Evolutionary conservation across 495 filamentous ascomycete genomes (phyloP).

Genomic region (Glutinoglossum americanum): DNA sequence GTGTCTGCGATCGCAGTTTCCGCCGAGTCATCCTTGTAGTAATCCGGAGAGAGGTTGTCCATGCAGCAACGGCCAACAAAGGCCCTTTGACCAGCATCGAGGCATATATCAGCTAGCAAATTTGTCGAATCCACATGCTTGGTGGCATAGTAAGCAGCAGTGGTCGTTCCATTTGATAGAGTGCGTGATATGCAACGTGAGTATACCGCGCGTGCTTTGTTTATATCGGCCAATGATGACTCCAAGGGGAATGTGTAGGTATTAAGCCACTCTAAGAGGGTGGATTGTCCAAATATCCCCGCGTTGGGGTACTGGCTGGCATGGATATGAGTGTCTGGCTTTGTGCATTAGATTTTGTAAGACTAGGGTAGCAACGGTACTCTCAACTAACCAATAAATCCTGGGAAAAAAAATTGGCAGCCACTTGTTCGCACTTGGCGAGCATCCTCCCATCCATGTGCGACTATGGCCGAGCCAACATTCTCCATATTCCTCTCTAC

Average conservation of each 20-base stretch:
- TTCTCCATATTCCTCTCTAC: constrained; percentile 22
- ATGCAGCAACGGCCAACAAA: constrained; percentile 86
- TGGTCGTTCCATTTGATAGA: constrained; percentile 75
- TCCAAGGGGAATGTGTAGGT: constrained; percentile 94
- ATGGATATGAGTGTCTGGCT: constrained; percentile 75
- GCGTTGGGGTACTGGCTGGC: constrained; percentile 84
- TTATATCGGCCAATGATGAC: constrained; percentile 31
- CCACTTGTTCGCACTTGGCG: constrained; percentile 14
- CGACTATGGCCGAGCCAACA: constrained; percentile 22
- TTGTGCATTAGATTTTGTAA: background rate
- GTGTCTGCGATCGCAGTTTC: constrained; percentile 34
- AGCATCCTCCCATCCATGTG: constrained; percentile 24
- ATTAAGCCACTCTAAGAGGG: constrained; percentile 76
- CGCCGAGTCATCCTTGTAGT: constrained; percentile 50
- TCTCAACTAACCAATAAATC: constrained; percentile 50
- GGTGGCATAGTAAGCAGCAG: constrained; percentile 81
- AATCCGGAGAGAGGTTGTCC: constrained; percentile 51
- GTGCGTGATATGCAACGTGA: constrained; percentile 52
- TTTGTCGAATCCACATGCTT: constrained; percentile 65
- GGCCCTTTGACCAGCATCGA: constrained; percentile 57
- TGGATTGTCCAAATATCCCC: constrained; percentile 76
- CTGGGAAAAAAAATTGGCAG: constrained; percentile 68
- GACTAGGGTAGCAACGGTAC: background rate
- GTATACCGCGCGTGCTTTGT: constrained; percentile 40
- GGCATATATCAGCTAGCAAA: constrained; percentile 63